Evolutionary conservation across 2,329 filamentous ascomycete species (phyloP).

Genomic region (Colletotrichum lini): DNA sequence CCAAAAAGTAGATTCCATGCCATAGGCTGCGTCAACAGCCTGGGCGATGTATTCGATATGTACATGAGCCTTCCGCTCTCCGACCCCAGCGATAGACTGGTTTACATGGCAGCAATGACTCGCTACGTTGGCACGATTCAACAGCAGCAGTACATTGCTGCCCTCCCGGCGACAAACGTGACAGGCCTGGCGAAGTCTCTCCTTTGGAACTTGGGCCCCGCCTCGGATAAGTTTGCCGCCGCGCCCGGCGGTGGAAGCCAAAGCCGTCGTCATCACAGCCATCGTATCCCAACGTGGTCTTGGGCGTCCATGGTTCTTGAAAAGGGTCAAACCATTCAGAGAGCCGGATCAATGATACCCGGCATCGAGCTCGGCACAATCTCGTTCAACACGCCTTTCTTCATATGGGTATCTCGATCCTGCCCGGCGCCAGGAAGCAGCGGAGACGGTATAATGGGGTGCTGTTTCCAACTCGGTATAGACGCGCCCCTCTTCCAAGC

Average conservation of each 20-base stretch:
- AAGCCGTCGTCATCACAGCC: conserved; percentile 11
- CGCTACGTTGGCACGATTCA: neutral
- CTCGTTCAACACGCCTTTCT: neutral
- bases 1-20: neutral
- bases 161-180: neutral
- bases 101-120: neutral
- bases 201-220: neutral
- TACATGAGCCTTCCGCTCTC: neutral
- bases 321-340: neutral
- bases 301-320: conserved; percentile 29
- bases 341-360: neutral
- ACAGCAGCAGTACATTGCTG: neutral
- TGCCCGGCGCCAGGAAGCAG: neutral
- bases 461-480: neutral
- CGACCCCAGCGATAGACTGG: conserved; percentile 4
- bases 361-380: neutral
- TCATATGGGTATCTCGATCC: neutral
- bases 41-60: neutral
- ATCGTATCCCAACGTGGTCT: conserved; percentile 28
- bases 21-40: no score
- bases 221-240: neutral
- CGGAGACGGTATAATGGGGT: neutral
- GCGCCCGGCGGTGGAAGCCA: neutral
- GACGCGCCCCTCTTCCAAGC: neutral
- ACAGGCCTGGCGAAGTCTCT: neutral